Percentiles rank a stretch among this genome's conserved stretches.
Evolutionary conservation across 768 basidiomycete genomes (phyloP).

Genomic region (Tricholomella constricta): DNA sequence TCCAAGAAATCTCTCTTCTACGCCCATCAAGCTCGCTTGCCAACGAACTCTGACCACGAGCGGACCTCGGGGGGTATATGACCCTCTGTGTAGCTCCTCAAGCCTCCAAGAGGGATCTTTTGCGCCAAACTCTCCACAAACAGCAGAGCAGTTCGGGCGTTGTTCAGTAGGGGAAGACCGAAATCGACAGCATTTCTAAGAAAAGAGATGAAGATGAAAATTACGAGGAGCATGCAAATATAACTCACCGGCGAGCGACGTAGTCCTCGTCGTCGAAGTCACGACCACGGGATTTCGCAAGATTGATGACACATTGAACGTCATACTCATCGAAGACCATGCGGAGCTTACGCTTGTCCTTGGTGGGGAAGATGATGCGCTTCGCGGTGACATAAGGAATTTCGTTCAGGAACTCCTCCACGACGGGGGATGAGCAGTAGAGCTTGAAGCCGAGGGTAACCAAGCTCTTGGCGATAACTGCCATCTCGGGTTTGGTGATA

Average conservation of each 20-base stretch:
- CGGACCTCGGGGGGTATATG: slow-evolving; percentile 88
- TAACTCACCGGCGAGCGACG: slow-evolving; percentile 81
- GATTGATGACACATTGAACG: slow-evolving; percentile 93
- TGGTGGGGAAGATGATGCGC: slow-evolving; percentile 94
- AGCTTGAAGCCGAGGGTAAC: slow-evolving; percentile 92
- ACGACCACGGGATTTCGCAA: slow-evolving; percentile 76
- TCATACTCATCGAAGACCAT: slow-evolving; percentile 94
- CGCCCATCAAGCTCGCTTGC: slow-evolving; percentile 54
- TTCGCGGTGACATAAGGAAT: slow-evolving; percentile 79
- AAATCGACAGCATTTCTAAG: slow-evolving; percentile 93
- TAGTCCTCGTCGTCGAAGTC: slow-evolving; percentile 92
- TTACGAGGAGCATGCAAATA: background rate
- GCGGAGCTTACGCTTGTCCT: slow-evolving; percentile 93
- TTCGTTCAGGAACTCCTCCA: slow-evolving; percentile 81
- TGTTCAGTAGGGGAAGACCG: slow-evolving; percentile 88
- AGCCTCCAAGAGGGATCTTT: slow-evolving; percentile 80
- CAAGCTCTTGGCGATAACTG: slow-evolving; percentile 75
- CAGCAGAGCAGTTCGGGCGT: slow-evolving; percentile 83
- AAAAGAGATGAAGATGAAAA: slow-evolving; percentile 3
- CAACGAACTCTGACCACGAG: slow-evolving; percentile 91
- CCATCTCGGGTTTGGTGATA: slow-evolving; percentile 84
- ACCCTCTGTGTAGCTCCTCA: slow-evolving; percentile 82
- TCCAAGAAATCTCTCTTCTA: slow-evolving; percentile 7
- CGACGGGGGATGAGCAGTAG: slow-evolving; percentile 78
- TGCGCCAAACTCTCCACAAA: slow-evolving; percentile 88